Conservation (phyloP, 1,139 yeast species). For the Taiozyma sp. region DNA sequence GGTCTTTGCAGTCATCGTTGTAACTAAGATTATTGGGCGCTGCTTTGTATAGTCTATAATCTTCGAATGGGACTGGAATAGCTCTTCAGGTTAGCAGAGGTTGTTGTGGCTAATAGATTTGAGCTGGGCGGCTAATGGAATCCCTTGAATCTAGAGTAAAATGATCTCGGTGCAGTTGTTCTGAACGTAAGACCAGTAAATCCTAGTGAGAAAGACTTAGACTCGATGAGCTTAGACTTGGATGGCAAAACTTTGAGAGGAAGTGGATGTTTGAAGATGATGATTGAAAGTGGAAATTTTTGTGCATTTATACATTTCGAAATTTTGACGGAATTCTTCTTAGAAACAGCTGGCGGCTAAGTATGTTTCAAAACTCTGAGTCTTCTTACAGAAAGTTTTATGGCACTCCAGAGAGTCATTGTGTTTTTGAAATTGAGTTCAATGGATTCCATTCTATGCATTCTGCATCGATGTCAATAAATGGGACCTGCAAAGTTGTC, state of each 20-base stretch:
- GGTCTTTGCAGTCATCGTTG: conserved; percentile 13
- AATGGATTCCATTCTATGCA: neutral
- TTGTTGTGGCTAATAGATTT: neutral
- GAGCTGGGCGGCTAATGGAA: conserved; percentile 3
- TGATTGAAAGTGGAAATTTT: neutral
- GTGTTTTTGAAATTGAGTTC: neutral
- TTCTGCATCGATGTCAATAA: neutral
- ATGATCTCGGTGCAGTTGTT: neutral
- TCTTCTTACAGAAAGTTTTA: neutral
- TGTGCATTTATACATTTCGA: neutral
- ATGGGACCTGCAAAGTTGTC: neutral
- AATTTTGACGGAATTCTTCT: neutral
- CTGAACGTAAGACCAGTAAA: neutral
- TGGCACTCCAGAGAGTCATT: neutral
- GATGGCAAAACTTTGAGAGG: neutral
- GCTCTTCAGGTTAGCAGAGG: neutral
- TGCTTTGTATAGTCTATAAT: neutral
- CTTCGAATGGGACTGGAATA: neutral
- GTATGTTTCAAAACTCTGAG: neutral
- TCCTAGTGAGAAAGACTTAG: neutral
- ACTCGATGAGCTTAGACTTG: neutral
- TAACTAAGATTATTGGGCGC: neutral
- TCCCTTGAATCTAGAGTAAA: neutral
- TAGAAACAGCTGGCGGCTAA: conserved; percentile 6
- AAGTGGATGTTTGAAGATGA: neutral